Conservation (phyloP, 2,329 filamentous ascomycete genomes). For the Microcyclospora pomicola region DNA sequence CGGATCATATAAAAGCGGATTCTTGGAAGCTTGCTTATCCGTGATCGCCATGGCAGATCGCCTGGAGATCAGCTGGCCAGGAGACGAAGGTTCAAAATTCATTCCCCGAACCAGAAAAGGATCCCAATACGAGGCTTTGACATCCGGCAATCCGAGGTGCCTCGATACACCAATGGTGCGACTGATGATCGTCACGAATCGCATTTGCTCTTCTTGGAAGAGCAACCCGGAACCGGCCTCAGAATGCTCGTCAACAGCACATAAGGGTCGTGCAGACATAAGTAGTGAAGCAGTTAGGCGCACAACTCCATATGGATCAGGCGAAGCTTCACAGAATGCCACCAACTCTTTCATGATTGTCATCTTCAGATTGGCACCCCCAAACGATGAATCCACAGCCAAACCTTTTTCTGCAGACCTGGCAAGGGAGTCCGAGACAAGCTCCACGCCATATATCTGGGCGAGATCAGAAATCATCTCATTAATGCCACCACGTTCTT, state of each 20-base stretch:
- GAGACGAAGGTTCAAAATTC: constrained; percentile 41
- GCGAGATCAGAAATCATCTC: constrained; percentile 14
- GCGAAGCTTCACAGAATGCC: constrained; percentile 83
- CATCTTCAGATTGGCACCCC: constrained; percentile 66
- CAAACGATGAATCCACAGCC: constrained; percentile 38
- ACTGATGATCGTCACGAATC: constrained; percentile 71
- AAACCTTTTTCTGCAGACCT: constrained; percentile 1
- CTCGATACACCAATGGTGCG: constrained; percentile 68
- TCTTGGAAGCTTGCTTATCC: constrained; percentile 25
- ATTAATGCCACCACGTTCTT: constrained; percentile 14
- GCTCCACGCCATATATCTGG: constrained; percentile 14
- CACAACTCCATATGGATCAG: constrained; percentile 82
- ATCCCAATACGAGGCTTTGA: constrained; percentile 88
- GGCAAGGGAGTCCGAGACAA: constrained; percentile 3
- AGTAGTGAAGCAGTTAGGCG: constrained; percentile 75
- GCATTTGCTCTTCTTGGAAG: constrained; percentile 62
- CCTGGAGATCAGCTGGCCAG: neutral
- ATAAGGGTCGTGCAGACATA: constrained; percentile 56
- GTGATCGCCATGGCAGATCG: neutral
- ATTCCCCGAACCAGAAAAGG: constrained; percentile 78
- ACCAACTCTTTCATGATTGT: constrained; percentile 82
- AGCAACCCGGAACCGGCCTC: constrained; percentile 2
- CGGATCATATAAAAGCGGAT: constrained; percentile 92
- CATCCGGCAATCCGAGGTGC: constrained; percentile 54
- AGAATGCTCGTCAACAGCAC: constrained; percentile 14